Evolutionary conservation across 306 rosid genomes (phyloP), one percentile per base, ranked within the genome.

Genomic region (Pueraria montana): DNA sequence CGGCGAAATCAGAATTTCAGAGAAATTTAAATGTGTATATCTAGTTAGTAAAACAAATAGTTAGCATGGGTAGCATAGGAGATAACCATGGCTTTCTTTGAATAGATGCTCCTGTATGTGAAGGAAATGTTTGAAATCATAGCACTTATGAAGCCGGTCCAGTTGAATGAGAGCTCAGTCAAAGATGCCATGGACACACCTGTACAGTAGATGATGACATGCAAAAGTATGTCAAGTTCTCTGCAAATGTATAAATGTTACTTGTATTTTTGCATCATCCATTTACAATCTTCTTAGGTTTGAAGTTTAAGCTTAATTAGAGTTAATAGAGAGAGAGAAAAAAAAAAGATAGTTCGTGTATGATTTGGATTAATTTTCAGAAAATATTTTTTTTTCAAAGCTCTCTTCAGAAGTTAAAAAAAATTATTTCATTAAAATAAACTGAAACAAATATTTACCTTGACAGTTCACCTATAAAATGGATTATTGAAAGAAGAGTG

Each of bases 101-200:
- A 95, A 64, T 95, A 95, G 78, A 95, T 89, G 62, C 98, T 95
- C 83, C 98, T 80, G 87, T 95, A 95, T 52, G 98, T 93, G 82
- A 95, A 95, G 34, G 98, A 91, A 77, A 95, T 89, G 86, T 95
- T 95, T 72, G 97, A 95, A 85, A 95, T 86, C 98, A 95, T 95
- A 20, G 98, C 98, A 85, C 97, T 95, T 34, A 89, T 81, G 82
- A 95, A 95, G 30, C 99, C 99, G 14, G 67, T 58, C 99, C 98
- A 95, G 83, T 95, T 95, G 89, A 95, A 95, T 24, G 99, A 95
- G 32, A 95, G 97, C 85, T 95, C 99, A 46, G 99, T 95, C 86
- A 95, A 77, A 21, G 99, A 95, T 81, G 99, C 99, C 92, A 95
- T 88, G 67, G 99, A 88, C 77, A 95, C 99, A 87, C 99, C 98